A percentile compares a stretch with the other conserved stretches of the same genome.
phyloP scores from a whole-genome alignment of 345 rosid species.

The Dipteronia sinensis region DNA sequence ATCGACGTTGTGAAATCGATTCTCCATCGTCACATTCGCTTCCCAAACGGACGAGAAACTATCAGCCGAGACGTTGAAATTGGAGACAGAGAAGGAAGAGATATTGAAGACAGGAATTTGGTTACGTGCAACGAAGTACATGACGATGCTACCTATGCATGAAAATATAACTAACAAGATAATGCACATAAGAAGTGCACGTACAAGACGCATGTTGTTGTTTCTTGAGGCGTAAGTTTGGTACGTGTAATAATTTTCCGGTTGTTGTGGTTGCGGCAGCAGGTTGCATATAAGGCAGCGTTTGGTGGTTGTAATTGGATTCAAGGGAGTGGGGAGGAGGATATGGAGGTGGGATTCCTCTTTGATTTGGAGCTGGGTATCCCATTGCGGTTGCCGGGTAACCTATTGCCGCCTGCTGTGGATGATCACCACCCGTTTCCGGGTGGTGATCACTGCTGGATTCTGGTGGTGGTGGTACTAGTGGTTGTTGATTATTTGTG shows the following conservation, averaged over 20 bases:
- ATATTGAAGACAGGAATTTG: slow-evolving; percentile 36
- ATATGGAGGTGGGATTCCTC: background rate
- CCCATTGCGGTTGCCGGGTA: slow-evolving; percentile 30
- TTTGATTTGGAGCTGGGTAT: slow-evolving; percentile 28
- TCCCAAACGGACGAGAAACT: slow-evolving; percentile 39
- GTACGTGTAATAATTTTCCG: slow-evolving; percentile 43
- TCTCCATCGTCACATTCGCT: slow-evolving; percentile 29
- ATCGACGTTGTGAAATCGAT: slow-evolving; percentile 30
- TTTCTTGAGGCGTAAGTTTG: background rate
- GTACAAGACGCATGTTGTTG: background rate
- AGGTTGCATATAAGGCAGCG: slow-evolving; percentile 29
- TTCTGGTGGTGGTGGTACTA: background rate
- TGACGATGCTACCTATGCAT: slow-evolving; percentile 34
- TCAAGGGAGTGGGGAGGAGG: slow-evolving; percentile 2
- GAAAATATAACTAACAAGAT: slow-evolving; percentile 35
- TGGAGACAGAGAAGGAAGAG: slow-evolving; percentile 33
- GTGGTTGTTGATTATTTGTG: background rate
- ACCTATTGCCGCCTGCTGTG: background rate
- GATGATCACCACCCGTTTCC: background rate
- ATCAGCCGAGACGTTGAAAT: slow-evolving; percentile 31
- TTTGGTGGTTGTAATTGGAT: slow-evolving; percentile 8
- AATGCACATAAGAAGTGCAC: slow-evolving; percentile 7
- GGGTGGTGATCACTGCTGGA: background rate
- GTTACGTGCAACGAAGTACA: slow-evolving; percentile 29
- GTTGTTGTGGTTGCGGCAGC: slow-evolving; percentile 50